Evolutionary conservation across 805 yeast species (phyloP).

Genomic region (Saccharomyces paradoxus): DNA sequence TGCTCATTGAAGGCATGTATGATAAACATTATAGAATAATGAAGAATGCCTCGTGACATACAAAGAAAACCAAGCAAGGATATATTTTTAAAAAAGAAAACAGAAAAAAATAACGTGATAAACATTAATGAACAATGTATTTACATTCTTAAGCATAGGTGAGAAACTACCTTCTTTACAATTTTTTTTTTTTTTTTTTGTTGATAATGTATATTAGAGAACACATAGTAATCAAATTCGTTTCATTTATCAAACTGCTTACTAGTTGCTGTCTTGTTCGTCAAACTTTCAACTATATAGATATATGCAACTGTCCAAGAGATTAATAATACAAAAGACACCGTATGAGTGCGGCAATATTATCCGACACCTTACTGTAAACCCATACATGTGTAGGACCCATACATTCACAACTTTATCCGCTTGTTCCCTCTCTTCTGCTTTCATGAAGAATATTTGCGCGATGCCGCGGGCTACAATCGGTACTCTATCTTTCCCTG

Average conservation of each 20-base stretch:
- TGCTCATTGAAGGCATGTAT: neutral
- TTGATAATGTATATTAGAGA: neutral
- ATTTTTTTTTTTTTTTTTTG: neutral
- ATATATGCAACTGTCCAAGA: too few species aligned
- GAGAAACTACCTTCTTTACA: neutral
- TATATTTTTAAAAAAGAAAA: neutral
- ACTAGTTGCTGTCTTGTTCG: neutral
- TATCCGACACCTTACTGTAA: neutral
- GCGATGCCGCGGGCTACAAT: neutral
- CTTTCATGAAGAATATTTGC: neutral
- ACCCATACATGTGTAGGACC: neutral
- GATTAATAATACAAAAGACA: too few species aligned
- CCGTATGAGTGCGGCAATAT: neutral
- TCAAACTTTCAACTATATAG: neutral
- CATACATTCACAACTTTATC: neutral
- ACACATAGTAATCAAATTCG: neutral
- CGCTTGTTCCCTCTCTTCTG: neutral
- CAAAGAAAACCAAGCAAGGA: neutral
- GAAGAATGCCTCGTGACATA: neutral
- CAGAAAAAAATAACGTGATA: constrained; percentile 4
- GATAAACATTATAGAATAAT: neutral
- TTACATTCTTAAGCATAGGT: constrained; percentile 9
- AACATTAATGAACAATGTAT: constrained; percentile 16
- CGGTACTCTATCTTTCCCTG: too few species aligned
- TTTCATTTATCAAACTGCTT: neutral